These are phyloP conservation scores for Mycosphaerelloides madeirae DNA, from an alignment of 2,329 filamentous ascomycete species.

Conservation along the genomic window DNA sequence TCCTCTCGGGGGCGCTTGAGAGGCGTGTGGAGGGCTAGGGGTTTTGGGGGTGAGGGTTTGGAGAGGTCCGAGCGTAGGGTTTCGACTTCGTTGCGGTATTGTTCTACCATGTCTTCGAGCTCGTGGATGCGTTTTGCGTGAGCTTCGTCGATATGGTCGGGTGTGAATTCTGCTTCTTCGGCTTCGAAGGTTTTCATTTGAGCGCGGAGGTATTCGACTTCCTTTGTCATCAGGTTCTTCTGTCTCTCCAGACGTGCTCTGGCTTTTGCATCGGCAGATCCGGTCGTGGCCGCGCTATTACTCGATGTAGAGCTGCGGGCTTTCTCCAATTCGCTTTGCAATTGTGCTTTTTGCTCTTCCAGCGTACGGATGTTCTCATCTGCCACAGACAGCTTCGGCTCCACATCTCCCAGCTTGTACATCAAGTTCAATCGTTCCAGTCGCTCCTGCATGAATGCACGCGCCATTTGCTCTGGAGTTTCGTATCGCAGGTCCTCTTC, in stretches of 20 bases:
- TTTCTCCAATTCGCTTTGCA: constrained; percentile 68
- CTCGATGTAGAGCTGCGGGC: constrained; percentile 45
- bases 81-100: constrained; percentile 78
- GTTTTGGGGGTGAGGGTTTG: constrained; percentile 40
- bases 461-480: constrained; percentile 80
- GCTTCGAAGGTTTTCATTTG: constrained; percentile 82
- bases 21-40: constrained; percentile 62
- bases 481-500: constrained; percentile 69
- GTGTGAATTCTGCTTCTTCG: constrained; percentile 82
- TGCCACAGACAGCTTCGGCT: constrained; percentile 72
- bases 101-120: constrained; percentile 78
- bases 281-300: constrained; percentile 34
- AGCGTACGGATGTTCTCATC: constrained; percentile 69
- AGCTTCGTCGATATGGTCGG: constrained; percentile 70
- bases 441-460: constrained; percentile 76
- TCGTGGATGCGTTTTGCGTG: constrained; percentile 71
- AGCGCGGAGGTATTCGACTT: constrained; percentile 88
- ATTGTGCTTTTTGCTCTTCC: constrained; percentile 61
- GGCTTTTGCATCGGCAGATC: constrained; percentile 57
- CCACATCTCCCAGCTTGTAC: constrained; percentile 71
- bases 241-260: constrained; percentile 78
- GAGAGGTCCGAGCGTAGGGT: constrained; percentile 69
- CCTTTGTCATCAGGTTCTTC: constrained; percentile 77
- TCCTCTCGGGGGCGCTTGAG: constrained; percentile 35
- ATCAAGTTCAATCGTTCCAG: constrained; percentile 74